A percentile compares a stretch with the other conserved stretches of the same genome.
phyloP scores from a whole-genome alignment of 495 filamentous ascomycete species.

The Endocarpon pusillum region DNA sequence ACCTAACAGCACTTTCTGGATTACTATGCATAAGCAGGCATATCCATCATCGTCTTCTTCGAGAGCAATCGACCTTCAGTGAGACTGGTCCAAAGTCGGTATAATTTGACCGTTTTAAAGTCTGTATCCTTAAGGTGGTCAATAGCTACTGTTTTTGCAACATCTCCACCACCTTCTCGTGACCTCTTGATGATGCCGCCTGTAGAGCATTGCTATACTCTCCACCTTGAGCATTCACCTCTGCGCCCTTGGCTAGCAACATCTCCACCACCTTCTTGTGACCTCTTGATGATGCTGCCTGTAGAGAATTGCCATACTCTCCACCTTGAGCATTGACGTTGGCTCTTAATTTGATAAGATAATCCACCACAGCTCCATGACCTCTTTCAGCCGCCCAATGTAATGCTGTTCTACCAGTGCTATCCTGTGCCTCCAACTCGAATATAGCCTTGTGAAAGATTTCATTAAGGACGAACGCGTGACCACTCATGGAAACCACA shows the following conservation, averaged over 20 bases:
- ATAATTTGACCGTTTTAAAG: no score
- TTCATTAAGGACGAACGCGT: conserved; percentile 1
- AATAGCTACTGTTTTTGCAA: conserved; percentile 10
- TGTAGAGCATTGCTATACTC: conserved; percentile 13
- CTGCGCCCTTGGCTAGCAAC: conserved; percentile 11
- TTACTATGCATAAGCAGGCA: no score
- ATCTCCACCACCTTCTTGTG: conserved; percentile 12
- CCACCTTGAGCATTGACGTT: conserved; percentile 5
- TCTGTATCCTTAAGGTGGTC: no score
- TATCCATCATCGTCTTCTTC: no score
- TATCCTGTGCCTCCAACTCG: neutral
- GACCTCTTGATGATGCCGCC: conserved; percentile 12
- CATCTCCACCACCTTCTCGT: conserved; percentile 12
- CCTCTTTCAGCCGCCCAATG: conserved; percentile 21
- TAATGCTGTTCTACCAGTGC: conserved; percentile 16
- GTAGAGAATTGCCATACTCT: conserved; percentile 11
- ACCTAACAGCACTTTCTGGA: no score
- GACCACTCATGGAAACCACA: conserved; percentile 1
- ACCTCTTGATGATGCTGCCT: conserved; percentile 13
- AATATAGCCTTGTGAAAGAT: neutral
- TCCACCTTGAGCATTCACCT: conserved; percentile 4
- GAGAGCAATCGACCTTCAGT: no score
- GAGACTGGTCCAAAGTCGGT: no score
- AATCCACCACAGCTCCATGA: conserved; percentile 13
- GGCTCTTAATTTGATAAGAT: conserved; percentile 19